Base-by-base conservation (phyloP, 257 asterid genomes). In the Nicotiana paniculata region DNA sequence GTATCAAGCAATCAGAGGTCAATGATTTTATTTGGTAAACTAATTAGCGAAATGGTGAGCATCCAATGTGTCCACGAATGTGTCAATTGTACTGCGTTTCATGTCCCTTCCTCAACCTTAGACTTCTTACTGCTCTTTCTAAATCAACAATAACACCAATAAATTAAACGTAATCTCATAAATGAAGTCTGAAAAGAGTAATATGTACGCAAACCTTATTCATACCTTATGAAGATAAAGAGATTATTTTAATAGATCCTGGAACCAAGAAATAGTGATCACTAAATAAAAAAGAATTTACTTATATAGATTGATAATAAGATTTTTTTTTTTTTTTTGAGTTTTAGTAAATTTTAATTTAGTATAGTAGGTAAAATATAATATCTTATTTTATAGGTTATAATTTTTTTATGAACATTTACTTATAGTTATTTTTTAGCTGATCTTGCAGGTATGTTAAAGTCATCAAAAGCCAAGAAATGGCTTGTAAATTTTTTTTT, bases 121-220 rank as follows among this genome's bases (percentile, higher is more conserved):
- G 1, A 18, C 77, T 35, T 68, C 26, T 35, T 16, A 6, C 1
- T 39, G 48, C 48, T 58, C 11, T 58, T 58, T 58, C 64, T 58
- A 3, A 4, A 58, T 7, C 64, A 18, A 58, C 18, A 58, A 6
- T 5, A 37, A 28, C 0, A 39, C 6, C 5, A 39, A 6, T 3
- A 39, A 39, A 39, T 6, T 7, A 0, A 6, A 0, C 1, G 3
- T 39, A 7, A 35, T 39, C 0, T 6, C 10, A 39, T 2, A 6
- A 1, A 2, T 39, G 8, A 0, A 0, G 0, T 39, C 0, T 6
- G 8, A 2, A 0, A 0, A 39, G 0, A 1, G 6, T 39, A 35
- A 35, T 4, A 4, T 35, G 0, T 35, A 4, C 1, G 6, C 0
- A 35, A 4, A 35, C 1, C 0, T 35, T 35, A 35, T 1, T 0